Evolutionary conservation across 2,329 filamentous ascomycete genomes (phyloP), one percentile per base, ranked within the genome.

Genomic region (Pseudogymnoascus sp.): DNA sequence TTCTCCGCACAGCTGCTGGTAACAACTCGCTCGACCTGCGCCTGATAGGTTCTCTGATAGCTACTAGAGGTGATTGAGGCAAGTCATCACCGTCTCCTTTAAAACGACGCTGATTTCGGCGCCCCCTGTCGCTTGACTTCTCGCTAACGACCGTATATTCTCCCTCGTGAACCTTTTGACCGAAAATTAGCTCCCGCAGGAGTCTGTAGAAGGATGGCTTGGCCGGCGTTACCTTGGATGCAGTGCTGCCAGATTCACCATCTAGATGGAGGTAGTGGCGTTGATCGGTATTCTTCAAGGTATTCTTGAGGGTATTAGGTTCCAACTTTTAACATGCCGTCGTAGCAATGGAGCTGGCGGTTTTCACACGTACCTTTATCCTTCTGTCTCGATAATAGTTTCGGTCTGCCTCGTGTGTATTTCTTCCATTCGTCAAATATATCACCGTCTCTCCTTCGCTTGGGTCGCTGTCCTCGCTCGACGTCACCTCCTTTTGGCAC

Each of bases 341-440:
- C 4, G 5, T 13, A 37, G 15, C 10, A 21, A 35, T n/a, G 9
- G 52, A 57, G 10, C 26, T 13, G 8, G 7, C n/a, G 2, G 41
- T 19, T 21, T 52, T 8, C 28, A 57, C 19, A 37, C 55, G 10
- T 35, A 57, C 55, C 55, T 57, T 57, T 28, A 52, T 18, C 45
- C 45, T 30, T 57, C 55, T 18, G 55, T 37, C 55, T 57, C 12
- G 55, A 37, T 57, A 28, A 38, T 57, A 35, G 13, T 57, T 38
- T 57, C 30, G 33, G 3, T 57, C 35, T 15, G 19, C n/a, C 18
- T 57, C 13, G 15, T 33, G n/a, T n/a, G 21, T 15, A 35, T 38
- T 30, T 28, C 28, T 38, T n/a, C 55, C 30, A 13, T 37, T 38
- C 18, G 30, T 28, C 18, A 38, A 30, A 35, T 37, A 57, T 33